A percentile compares a stretch with the other conserved stretches of the same genome.
phyloP scores from a whole-genome alignment of 495 filamentous ascomycete genomes.

The Delitschia confertaspora region DNA sequence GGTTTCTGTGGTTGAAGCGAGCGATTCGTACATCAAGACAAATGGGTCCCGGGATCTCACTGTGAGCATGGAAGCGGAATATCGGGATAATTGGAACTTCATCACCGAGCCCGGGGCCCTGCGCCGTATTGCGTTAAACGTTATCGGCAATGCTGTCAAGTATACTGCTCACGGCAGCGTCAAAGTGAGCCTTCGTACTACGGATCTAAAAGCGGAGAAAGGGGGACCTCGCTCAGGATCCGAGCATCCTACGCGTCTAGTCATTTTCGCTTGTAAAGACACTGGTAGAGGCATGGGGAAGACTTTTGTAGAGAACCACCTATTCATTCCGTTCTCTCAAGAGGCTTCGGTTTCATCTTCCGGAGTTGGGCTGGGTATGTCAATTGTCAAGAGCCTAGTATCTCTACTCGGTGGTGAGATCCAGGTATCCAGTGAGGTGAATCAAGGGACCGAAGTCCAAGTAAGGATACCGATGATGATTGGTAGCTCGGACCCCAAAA shows the following conservation, averaged over 20 bases:
- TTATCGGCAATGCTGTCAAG: neutral
- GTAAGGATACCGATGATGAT: neutral
- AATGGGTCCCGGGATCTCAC: neutral
- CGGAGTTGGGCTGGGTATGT: neutral
- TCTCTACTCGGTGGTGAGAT: neutral
- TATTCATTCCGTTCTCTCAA: neutral
- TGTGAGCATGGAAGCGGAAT: neutral
- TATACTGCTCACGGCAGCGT: neutral
- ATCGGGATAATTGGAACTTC: neutral
- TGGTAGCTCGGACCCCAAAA: no score
- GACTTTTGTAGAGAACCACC: neutral
- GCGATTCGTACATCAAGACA: neutral
- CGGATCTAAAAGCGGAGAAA: neutral
- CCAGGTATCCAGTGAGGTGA: neutral
- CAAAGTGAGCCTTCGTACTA: neutral
- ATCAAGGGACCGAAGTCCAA: neutral
- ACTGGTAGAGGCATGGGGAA: neutral
- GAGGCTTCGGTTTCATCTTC: neutral
- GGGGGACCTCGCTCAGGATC: neutral
- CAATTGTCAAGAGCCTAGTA: neutral
- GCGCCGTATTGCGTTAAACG: neutral
- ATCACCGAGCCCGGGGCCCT: neutral
- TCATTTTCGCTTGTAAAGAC: neutral
- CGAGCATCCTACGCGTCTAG: neutral
- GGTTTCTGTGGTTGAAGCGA: neutral